Percentiles rank a stretch among this genome's conserved stretches.
Evolutionary conservation across 1,139 yeast genomes (phyloP).

Genomic region (Kodamaea sp.): DNA sequence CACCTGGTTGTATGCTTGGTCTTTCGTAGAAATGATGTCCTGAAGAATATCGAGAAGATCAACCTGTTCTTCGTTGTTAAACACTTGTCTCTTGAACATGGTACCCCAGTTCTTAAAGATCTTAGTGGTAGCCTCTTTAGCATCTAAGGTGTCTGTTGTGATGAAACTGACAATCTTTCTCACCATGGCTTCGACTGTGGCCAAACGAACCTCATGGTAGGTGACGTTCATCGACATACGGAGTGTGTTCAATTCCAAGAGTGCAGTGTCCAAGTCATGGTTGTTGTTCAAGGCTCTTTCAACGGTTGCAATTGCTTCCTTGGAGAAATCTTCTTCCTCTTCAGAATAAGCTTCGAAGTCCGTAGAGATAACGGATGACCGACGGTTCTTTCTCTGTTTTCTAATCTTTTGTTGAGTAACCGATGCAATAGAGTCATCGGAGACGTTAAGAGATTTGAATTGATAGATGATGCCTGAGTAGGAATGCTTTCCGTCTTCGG

Average conservation of each 20-base stretch:
- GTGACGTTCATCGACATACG: conserved; percentile 97
- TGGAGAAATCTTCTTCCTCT: conserved; percentile 74
- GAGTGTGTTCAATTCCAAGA: conserved; percentile 86
- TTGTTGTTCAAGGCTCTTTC: conserved; percentile 88
- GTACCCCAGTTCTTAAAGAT: conserved; percentile 80
- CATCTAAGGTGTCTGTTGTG: conserved; percentile 70
- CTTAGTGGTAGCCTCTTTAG: conserved; percentile 73
- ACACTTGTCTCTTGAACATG: conserved; percentile 79
- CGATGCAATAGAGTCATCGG: conserved; percentile 80
- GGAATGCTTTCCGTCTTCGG: conserved; percentile 28
- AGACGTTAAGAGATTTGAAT: conserved; percentile 63
- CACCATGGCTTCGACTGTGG: conserved; percentile 74
- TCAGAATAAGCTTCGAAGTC: conserved; percentile 41
- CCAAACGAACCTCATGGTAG: conserved; percentile 86
- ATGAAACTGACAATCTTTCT: conserved; percentile 69
- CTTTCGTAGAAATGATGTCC: conserved; percentile 38
- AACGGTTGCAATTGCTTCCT: conserved; percentile 92
- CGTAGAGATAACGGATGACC: conserved; percentile 43
- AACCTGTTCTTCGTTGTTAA: conserved; percentile 73
- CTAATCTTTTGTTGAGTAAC: conserved; percentile 45
- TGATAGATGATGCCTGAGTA: conserved; percentile 54
- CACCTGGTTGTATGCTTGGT: conserved; percentile 42
- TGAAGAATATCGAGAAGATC: conserved; percentile 70
- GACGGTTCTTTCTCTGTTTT: conserved; percentile 28
- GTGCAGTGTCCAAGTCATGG: conserved; percentile 91